Conservation (phyloP, 495 filamentous ascomycete species). For the Penicillium parvum region DNA sequence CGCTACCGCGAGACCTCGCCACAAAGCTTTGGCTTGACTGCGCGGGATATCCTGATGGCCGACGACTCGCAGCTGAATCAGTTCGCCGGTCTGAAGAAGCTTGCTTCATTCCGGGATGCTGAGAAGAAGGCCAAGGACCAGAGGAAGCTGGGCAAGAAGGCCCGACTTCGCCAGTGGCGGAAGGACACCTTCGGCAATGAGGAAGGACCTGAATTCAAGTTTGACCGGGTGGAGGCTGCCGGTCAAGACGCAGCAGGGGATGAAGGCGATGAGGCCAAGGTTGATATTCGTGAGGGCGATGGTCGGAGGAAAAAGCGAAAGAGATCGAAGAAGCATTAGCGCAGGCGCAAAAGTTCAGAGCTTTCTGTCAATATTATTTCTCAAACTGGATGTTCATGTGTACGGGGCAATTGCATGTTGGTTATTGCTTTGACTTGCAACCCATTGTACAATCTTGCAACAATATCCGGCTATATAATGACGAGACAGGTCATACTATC, state of each 20-base stretch:
- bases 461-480: no score
- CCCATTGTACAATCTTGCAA: no score
- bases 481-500: no score
- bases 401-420: neutral
- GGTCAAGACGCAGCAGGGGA: conserved; percentile 22
- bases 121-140: conserved; percentile 86
- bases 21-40: conserved; percentile 78
- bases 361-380: conserved; percentile 12
- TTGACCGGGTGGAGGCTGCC: conserved; percentile 15
- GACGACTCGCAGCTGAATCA: conserved; percentile 82
- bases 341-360: conserved; percentile 5
- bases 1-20: conserved; percentile 93
- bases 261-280: conserved; percentile 24
- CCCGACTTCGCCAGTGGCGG: conserved; percentile 82
- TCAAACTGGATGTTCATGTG: neutral
- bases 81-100: conserved; percentile 90
- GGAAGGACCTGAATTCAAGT: conserved; percentile 50
- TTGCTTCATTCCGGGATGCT: conserved; percentile 79
- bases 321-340: conserved; percentile 46
- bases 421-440: no score
- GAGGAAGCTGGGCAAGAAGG: conserved; percentile 88
- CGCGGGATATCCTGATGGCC: conserved; percentile 88
- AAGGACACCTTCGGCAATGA: conserved; percentile 84
- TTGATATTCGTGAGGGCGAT: conserved; percentile 47
- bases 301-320: conserved; percentile 45